Conservation (phyloP, 169 alveolate genomes). For the Plasmodium gonderi region DNA sequence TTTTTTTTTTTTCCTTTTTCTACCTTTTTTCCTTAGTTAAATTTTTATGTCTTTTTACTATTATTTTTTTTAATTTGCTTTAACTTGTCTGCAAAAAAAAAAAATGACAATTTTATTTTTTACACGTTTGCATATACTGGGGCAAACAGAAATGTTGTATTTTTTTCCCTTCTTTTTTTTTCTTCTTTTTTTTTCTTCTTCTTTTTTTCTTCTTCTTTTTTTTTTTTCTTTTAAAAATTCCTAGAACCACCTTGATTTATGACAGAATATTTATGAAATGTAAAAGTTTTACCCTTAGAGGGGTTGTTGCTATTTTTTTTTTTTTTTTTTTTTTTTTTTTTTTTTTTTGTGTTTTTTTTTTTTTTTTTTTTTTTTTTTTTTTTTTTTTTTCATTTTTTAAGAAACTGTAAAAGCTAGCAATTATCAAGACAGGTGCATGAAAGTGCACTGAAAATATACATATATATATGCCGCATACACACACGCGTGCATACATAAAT, state of each 20-base stretch:
- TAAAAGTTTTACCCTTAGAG: too few relatives aligned
- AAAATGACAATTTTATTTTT: background rate
- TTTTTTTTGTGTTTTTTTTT: background rate
- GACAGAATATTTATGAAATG: too few relatives aligned
- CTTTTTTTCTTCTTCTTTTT: too few relatives aligned
- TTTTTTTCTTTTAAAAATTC: too few relatives aligned
- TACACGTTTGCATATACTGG: background rate
- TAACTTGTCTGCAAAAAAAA: background rate
- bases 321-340: background rate
- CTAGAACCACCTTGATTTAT: too few relatives aligned
- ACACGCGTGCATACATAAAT: background rate
- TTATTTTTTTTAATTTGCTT: background rate
- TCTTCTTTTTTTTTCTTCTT: background rate
- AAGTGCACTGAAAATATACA: conserved; percentile 34
- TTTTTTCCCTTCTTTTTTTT: background rate
- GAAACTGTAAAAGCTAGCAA: background rate
- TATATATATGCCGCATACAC: background rate
- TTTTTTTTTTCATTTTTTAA: background rate
- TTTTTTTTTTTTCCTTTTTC: background rate
- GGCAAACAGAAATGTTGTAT: too few relatives aligned
- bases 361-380: background rate
- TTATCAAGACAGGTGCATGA: conserved; percentile 18
- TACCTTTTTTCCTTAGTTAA: too few relatives aligned
- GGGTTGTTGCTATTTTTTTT: background rate
- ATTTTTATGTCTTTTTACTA: too few relatives aligned